Base-by-base conservation (phyloP, 495 filamentous ascomycete species). In the Hypomontagnella monticulosa region DNA sequence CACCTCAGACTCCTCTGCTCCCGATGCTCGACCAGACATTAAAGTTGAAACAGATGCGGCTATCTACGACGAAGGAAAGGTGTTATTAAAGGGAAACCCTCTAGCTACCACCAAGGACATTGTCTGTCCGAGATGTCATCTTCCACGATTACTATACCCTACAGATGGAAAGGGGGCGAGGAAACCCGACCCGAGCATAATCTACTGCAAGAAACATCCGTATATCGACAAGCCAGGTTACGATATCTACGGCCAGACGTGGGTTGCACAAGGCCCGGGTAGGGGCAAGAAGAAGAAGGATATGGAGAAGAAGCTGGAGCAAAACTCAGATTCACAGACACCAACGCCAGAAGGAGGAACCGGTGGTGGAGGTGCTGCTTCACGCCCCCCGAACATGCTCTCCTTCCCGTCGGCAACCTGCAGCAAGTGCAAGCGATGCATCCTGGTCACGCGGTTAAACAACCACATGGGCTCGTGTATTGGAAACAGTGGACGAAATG, bases 241-340 rank as follows among this genome's bases (percentile, higher is more conserved):
- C 76, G 92, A 96, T 71, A 89, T 94, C 40, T 92, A 95, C 72
- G 91, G 91, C 49, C 92, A 93, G 70, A 88, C 87, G 8, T 95
- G 80, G 77, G 78, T 84, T 20, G 75, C 75, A 30, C 78, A 78
- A 6, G 82, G 82, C 1, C 82, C 83, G 0, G 83, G 82, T 2
- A 73, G 82, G 43, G 82, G 83, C 53, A 84, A 86, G 76, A 86
- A 86, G 73, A 85, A 86, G 76, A 85, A 84, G 73, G 82, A 85
- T 34, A 78, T 80, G 75, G 67, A 84, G 75, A 79, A 89, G 84
- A 78, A 87, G 79, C 67, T 76, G 30, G 80, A 81, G 57, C 74
- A 72, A 66, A 79, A 77, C 50, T 77, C 79, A 41, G 87, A 85
- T 9, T 81, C 83, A 6, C 80, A 78, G 12, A 75, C 74, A 15